These are phyloP conservation scores for Emiliania huxleyi DNA, from an alignment of 78 protist species.

Conservation along the genomic window DNA sequence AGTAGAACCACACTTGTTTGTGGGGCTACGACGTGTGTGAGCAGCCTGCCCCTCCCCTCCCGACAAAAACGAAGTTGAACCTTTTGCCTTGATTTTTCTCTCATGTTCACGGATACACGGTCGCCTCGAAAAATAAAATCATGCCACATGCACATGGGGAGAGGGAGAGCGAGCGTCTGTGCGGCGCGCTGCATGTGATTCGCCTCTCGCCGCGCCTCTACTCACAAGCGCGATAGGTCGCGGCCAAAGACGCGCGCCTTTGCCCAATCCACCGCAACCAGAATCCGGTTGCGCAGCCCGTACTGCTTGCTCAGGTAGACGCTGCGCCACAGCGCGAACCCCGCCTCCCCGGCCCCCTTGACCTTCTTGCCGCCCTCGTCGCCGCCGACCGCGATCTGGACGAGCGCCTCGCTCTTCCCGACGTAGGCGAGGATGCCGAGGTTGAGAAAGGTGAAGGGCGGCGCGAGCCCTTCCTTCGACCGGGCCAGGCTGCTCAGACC, in stretches of 20 bases:
- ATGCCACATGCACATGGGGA: no score
- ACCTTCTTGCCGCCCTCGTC: neutral
- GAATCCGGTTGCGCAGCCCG: neutral
- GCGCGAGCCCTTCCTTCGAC: neutral
- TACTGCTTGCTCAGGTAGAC: neutral
- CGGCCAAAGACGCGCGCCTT: neutral
- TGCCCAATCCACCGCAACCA: neutral
- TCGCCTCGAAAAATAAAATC: no score
- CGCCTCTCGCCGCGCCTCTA: no score
- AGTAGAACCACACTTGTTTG: no score
- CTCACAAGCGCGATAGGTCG: neutral
- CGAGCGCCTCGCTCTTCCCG: neutral
- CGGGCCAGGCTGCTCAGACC: neutral
- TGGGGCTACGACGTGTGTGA: no score
- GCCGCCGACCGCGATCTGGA: neutral
- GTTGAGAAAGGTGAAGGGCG: neutral
- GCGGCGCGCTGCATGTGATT: no score
- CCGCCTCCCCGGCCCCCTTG: neutral
- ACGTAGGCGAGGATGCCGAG: neutral
- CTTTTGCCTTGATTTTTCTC: no score
- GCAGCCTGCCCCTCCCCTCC: no score
- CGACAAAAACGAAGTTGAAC: no score
- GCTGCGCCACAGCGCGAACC: neutral
- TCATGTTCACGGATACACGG: no score
- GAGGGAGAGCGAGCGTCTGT: no score